Conservation (phyloP, 2,329 filamentous ascomycete genomes). For the Verticillium tricorpus region DNA sequence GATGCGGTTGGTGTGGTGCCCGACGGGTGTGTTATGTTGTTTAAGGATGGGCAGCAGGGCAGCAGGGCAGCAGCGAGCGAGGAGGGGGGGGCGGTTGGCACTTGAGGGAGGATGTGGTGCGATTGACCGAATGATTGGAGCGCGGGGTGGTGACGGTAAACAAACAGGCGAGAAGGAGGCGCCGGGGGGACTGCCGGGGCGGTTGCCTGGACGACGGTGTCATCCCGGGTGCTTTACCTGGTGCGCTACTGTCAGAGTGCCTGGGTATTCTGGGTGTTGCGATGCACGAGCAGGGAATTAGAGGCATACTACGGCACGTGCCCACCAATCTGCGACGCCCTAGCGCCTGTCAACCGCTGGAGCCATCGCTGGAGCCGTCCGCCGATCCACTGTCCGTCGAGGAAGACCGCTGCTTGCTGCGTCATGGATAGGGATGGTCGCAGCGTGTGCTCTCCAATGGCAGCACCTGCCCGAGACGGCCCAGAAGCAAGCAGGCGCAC, state of each 20-base stretch:
- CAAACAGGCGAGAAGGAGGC: constrained; percentile 12
- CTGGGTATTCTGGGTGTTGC: too few species aligned
- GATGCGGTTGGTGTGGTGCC: constrained; percentile 6
- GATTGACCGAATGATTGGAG: constrained; percentile 11
- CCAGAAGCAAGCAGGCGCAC: neutral
- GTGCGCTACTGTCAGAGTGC: neutral
- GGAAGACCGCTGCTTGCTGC: neutral
- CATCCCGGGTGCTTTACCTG: constrained; percentile 3
- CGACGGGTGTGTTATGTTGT: constrained; percentile 14
- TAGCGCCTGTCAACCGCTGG: neutral
- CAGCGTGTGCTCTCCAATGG: neutral
- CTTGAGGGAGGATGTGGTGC: constrained; percentile 3
- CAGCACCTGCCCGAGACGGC: neutral
- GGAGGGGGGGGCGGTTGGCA: neutral
- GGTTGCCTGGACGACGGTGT: constrained; percentile 14
- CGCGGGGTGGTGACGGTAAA: constrained; percentile 12
- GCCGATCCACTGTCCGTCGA: neutral
- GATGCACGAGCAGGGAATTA: neutral
- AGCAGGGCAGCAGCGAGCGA: too few species aligned
- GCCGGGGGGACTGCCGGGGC: constrained; percentile 9
- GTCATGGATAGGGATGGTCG: neutral
- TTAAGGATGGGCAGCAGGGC: constrained; percentile 9
- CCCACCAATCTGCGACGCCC: constrained; percentile 2
- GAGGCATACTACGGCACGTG: neutral
- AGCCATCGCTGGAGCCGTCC: neutral